Evolutionary conservation across 345 rosid genomes (phyloP).

Genomic region (Brassica nigra): DNA sequence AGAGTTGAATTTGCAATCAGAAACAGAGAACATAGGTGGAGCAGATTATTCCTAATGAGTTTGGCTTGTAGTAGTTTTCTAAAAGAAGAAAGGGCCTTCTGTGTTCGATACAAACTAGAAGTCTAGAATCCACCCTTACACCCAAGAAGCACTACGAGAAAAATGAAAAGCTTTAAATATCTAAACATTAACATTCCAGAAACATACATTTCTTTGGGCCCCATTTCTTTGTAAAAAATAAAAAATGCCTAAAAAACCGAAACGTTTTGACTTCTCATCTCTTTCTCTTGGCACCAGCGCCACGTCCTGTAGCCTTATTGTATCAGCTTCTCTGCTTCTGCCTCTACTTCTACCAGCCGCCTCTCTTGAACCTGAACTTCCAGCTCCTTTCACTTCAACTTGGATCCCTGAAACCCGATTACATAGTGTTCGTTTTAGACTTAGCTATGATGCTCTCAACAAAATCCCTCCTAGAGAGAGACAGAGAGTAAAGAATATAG

Average conservation of each 20-base stretch:
- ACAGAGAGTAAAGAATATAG: too few relatives aligned
- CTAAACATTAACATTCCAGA: conserved; percentile 3
- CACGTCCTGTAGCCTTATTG: conserved; percentile 70
- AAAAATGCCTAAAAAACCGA: conserved; percentile 14
- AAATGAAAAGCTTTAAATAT: background rate
- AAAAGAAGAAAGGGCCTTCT: background rate
- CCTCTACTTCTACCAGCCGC: conserved; percentile 42
- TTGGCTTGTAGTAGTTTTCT: background rate
- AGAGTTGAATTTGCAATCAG: too few relatives aligned
- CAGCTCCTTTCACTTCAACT: conserved; percentile 70
- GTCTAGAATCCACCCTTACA: background rate
- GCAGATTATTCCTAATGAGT: background rate
- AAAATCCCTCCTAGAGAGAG: background rate
- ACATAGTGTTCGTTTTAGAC: background rate
- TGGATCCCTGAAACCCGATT: conserved; percentile 52
- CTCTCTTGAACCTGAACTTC: conserved; percentile 55
- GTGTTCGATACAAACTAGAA: conserved; percentile 5
- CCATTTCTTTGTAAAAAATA: too few relatives aligned
- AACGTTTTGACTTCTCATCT: conserved; percentile 40
- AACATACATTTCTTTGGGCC: background rate
- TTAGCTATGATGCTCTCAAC: background rate
- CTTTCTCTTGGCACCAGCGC: conserved; percentile 71
- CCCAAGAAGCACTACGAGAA: background rate
- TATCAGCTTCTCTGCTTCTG: conserved; percentile 48
- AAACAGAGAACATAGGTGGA: background rate